Base-by-base conservation (phyloP, 345 rosid species). In the Tarenaya hassleriana region DNA sequence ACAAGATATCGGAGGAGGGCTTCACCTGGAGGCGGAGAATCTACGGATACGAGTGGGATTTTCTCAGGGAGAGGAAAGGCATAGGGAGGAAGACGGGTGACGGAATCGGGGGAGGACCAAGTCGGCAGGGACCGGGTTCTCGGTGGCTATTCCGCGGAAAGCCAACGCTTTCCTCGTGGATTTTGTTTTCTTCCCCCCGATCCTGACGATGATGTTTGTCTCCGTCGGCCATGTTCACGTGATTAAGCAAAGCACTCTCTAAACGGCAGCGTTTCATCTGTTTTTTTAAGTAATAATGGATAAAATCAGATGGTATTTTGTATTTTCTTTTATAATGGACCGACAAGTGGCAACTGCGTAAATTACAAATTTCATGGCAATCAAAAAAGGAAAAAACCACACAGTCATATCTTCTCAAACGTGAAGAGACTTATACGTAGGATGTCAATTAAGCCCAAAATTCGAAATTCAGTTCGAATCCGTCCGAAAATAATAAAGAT, bases 1-100 rank as follows among this genome's bases (percentile, higher is more conserved):
- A 20, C 7, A 15, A 41, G 46, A 46, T 47, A 66, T 47, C 42
- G 52, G 66, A 60, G 18, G 61, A 47, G 61, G 17, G 35, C 47
- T 29, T 60, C 47, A 66, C 70, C 56, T 60, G 52, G 5, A 53
- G 12, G 29, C 47, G 47, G 41, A 53, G 52, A 53, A 66, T 46
- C 50, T 39, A 52, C 42, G 46, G 47, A 65, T 21, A 16, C 15
- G 63, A 49, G 48, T 53, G 52, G 24, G 52, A 35, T n/a, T 42
- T 17, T 34, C 41, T 13, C 34, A 33, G 38, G 33, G 4, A 15
- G 16, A 2, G 51, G 40, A 35, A 35, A 35, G 4, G 27, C 70
- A 60, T 53, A 17, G 55, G 40, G 37, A 20, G n/a, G 50, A 52
- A 15, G 50, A 46, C 20, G 57, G 21, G 68, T 49, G 5, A 41